These are phyloP conservation scores for Coffea humblotiana DNA, from an alignment of 305 asterid genomes.

Conservation along the genomic window DNA sequence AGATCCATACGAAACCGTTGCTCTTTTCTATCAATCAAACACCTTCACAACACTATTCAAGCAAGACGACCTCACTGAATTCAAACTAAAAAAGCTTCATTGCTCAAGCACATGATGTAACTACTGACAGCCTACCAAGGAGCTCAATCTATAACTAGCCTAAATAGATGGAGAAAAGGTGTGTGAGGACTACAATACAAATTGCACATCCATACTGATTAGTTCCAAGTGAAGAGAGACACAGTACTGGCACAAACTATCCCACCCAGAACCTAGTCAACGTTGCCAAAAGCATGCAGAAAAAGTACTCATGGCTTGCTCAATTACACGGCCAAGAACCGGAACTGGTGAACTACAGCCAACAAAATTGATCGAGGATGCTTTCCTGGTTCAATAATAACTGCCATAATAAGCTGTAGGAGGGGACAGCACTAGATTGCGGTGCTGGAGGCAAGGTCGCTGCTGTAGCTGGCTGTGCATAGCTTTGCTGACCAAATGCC, in stretches of 20 bases:
- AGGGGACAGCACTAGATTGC: constrained; percentile 63
- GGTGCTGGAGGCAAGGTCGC: constrained; percentile 59
- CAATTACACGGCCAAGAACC: neutral
- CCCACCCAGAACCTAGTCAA: constrained; percentile 9
- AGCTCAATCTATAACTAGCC: neutral
- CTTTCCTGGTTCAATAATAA: constrained; percentile 51
- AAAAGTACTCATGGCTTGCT: constrained; percentile 12
- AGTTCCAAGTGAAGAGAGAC: neutral
- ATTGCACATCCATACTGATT: neutral
- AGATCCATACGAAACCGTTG: too few relatives aligned
- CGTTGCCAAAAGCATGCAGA: constrained; percentile 15
- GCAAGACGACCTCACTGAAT: neutral
- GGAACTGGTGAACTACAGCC: constrained; percentile 30
- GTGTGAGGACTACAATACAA: neutral
- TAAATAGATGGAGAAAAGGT: neutral
- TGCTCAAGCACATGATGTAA: neutral
- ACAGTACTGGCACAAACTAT: neutral
- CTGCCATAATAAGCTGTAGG: constrained; percentile 61
- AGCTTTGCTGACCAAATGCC: constrained; percentile 66
- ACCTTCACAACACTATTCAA: neutral
- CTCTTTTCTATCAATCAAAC: too few relatives aligned
- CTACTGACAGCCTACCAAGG: neutral
- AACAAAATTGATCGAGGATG: constrained; percentile 31
- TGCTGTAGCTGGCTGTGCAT: constrained; percentile 61
- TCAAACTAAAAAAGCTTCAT: neutral